Conservation (phyloP, 2,329 filamentous ascomycete species). For the Teratosphaeria viscida region DNA sequence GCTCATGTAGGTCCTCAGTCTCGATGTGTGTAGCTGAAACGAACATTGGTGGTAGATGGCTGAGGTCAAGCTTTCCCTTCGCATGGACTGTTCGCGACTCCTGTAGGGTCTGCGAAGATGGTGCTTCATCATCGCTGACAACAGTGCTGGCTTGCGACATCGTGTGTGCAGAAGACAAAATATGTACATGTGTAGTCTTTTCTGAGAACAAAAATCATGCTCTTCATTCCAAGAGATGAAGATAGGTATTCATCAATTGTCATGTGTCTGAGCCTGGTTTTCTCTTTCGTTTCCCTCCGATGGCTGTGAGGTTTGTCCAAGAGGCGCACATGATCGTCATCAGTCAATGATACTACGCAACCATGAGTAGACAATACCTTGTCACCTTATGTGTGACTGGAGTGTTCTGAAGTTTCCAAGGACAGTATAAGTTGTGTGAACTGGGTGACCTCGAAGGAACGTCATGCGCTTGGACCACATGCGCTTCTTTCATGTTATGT, state of each 20-base stretch:
- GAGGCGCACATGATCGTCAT: background rate
- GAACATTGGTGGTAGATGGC: conserved; percentile 53
- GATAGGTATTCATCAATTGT: background rate
- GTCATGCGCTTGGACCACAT: background rate
- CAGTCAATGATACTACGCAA: background rate
- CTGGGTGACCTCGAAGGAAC: background rate
- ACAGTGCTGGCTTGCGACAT: background rate
- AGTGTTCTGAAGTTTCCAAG: background rate
- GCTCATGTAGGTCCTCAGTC: conserved; percentile 48
- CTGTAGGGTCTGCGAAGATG: conserved; percentile 4
- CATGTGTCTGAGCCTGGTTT: background rate
- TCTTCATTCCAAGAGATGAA: background rate
- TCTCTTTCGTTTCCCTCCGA: background rate
- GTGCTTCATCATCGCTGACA: background rate
- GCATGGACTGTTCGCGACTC: background rate
- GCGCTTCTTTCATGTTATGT: background rate
- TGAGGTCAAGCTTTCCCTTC: conserved; percentile 27
- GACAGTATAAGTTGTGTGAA: background rate
- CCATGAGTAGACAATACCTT: background rate
- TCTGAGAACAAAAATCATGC: background rate
- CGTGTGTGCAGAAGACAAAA: background rate
- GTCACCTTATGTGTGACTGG: background rate
- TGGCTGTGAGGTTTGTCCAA: background rate
- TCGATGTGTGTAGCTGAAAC: conserved; percentile 62
- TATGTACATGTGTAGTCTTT: background rate